Percentiles rank a stretch among this genome's conserved stretches.
phyloP scores from a whole-genome alignment of 2,329 filamentous ascomycete genomes.

The Escovopsis sp. region DNA sequence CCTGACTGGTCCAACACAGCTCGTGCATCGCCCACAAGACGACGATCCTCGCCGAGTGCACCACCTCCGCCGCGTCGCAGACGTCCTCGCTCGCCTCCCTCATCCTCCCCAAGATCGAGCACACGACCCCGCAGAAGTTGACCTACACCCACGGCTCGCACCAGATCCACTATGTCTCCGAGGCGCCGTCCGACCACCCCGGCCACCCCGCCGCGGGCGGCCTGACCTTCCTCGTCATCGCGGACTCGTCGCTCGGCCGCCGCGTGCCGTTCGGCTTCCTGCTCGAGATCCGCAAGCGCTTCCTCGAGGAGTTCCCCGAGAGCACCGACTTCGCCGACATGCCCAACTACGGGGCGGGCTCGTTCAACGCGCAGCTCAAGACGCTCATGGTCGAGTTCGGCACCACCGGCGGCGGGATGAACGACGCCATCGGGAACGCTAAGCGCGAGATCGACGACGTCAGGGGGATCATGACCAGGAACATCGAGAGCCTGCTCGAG shows the following conservation, averaged over 20 bases:
- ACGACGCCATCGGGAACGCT: conserved; percentile 72
- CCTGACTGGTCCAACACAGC: conserved; percentile 29
- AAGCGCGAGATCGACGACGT: conserved; percentile 87
- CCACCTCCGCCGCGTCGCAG: conserved; percentile 66
- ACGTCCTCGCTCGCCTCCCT: conserved; percentile 80
- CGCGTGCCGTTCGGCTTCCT: conserved; percentile 89
- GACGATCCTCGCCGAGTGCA: conserved; percentile 89
- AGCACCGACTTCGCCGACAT: conserved; percentile 60
- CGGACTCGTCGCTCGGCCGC: conserved; percentile 64
- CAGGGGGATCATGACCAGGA: conserved; percentile 85
- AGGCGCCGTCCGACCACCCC: conserved; percentile 55
- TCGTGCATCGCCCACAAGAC: conserved; percentile 88
- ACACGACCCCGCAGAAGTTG: conserved; percentile 67
- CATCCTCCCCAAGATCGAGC: conserved; percentile 88
- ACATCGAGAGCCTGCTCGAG: conserved; percentile 81
- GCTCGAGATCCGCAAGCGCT: conserved; percentile 77
- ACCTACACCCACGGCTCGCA: conserved; percentile 87
- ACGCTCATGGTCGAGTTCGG: conserved; percentile 72
- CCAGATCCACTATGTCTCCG: conserved; percentile 91
- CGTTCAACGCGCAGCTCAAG: conserved; percentile 71
- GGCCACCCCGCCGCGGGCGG: conserved; percentile 52
- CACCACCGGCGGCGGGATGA: conserved; percentile 56
- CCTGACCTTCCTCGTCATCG: conserved; percentile 83
- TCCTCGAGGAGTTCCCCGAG: conserved; percentile 54
- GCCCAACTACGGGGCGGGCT: conserved; percentile 78